These are phyloP conservation scores for Monascus purpureus DNA, from an alignment of 495 filamentous ascomycete genomes.

Conservation along the genomic window DNA sequence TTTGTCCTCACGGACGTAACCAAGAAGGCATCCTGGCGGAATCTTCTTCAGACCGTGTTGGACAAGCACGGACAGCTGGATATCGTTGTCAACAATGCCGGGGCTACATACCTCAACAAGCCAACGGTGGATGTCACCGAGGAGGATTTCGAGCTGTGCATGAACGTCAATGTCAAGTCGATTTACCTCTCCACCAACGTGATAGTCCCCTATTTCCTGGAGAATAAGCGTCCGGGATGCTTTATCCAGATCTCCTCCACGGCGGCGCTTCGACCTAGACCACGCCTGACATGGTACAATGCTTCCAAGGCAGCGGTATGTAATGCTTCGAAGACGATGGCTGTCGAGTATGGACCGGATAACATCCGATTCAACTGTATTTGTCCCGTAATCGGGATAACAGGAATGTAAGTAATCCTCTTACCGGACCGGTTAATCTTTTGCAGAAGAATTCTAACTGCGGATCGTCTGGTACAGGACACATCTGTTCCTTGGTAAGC, in stretches of 20 bases:
- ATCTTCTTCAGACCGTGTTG: conserved; percentile 11
- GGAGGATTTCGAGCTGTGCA: conserved; percentile 43
- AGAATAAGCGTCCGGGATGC: conserved; percentile 33
- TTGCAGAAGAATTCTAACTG: too few relatives aligned
- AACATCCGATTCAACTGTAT: conserved; percentile 47
- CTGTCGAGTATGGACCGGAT: conserved; percentile 45
- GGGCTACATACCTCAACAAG: conserved; percentile 18
- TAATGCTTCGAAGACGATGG: conserved; percentile 45
- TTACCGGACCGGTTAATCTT: neutral
- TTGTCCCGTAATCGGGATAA: conserved; percentile 44
- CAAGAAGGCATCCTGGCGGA: conserved; percentile 9
- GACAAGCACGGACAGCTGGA: conserved; percentile 18
- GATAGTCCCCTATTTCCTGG: conserved; percentile 39
- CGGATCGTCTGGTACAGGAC: conserved; percentile 3
- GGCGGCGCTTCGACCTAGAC: conserved; percentile 43
- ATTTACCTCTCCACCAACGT: conserved; percentile 40
- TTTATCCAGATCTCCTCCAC: conserved; percentile 49
- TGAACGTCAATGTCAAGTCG: conserved; percentile 44
- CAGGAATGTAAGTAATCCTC: conserved; percentile 35
- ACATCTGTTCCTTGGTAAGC: conserved; percentile 42
- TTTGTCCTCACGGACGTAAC: conserved; percentile 17
- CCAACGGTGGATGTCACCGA: conserved; percentile 44
- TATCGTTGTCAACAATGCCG: conserved; percentile 28
- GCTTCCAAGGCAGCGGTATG: conserved; percentile 45
- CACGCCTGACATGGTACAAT: conserved; percentile 51